Evolutionary conservation across 164 flowering plant genomes (phyloP).

Genomic region (Vitis labrusca): DNA sequence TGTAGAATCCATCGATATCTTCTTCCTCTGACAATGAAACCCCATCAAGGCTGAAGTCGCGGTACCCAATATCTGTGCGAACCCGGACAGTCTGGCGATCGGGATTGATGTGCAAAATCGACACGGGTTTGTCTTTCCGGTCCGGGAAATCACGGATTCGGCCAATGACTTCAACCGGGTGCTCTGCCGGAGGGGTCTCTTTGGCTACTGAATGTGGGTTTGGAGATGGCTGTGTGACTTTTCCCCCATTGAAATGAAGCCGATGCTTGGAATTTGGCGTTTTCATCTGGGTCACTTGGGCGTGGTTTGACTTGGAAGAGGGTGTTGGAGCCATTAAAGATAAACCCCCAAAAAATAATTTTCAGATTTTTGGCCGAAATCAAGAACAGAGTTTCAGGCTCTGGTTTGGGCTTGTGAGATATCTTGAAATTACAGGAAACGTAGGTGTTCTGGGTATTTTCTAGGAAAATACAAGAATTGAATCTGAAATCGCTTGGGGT

Average conservation of each 20-base stretch:
- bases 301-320: constrained; percentile 41
- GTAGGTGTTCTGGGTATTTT: too few relatives aligned
- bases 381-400: too few relatives aligned
- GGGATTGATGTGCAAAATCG: constrained; percentile 55
- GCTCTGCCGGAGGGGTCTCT: constrained; percentile 55
- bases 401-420: too few relatives aligned
- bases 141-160: constrained; percentile 74
- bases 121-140: constrained; percentile 45
- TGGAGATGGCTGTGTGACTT: constrained; percentile 44
- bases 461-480: too few relatives aligned
- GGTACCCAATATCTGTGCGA: constrained; percentile 77
- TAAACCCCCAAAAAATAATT: constrained; percentile 12
- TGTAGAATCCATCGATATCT: constrained; percentile 78
- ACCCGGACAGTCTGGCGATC: constrained; percentile 54
- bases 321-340: constrained; percentile 68
- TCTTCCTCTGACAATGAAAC: constrained; percentile 85
- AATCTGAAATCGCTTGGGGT: too few relatives aligned
- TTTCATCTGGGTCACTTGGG: constrained; percentile 28
- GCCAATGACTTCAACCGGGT: constrained; percentile 89
- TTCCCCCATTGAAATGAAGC: constrained; percentile 35
- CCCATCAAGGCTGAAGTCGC: constrained; percentile 91
- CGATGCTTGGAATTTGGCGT: constrained; percentile 78
- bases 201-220: constrained; percentile 36
- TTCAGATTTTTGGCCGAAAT: not conserved
- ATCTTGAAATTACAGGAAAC: too few relatives aligned